Evolutionary conservation across 2,329 filamentous ascomycete genomes (phyloP), one percentile per base, ranked within the genome.

Genomic region (Geosmithia flava): DNA sequence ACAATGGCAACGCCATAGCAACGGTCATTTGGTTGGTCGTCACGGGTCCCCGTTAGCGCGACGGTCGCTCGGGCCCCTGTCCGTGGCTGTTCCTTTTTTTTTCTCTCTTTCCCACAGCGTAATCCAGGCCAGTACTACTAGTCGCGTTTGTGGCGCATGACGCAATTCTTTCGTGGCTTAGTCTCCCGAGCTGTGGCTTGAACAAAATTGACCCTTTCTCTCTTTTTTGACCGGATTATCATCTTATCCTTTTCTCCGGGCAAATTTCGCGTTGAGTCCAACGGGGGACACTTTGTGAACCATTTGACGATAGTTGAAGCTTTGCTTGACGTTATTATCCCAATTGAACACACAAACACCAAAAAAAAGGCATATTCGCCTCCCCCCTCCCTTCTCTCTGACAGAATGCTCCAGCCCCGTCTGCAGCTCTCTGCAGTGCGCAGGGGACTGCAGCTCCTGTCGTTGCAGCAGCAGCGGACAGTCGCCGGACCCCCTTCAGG

Each of bases 361-460:
- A n/a, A n/a, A n/a, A n/a, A n/a, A n/a, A n/a, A n/a, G n/a, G 4
- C 23, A 8, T 27, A 27, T 8, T 27, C 23, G n/a, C 23, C 23
- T 27, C 23, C 23, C 23, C 23, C 8, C 37, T 40, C 17, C 13
- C 17, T 40, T 19, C n/a, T 19, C 19, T 10, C 41, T 15, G n/a
- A 42, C 7, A 43, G n/a, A 42, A 66, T 66, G 63, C 52, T 66
- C 16, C 58, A 60, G 45, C 54, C 55, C 48, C 54, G 59, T 45
- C 47, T 65, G 20, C 55, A 58, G 46, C 49, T 65, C 8, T 56
- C 57, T 23, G 57, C 55, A 45, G 55, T 55, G 27, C 56, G 59
- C 50, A 58, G 57, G 42, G 54, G 58, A 52, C 50, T 58, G 42
- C 56, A 60, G 46, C 56, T 59, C 20, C 53, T 64, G 17, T 51